These are phyloP conservation scores for Diplogelasinospora grovesii DNA, from an alignment of 495 filamentous ascomycete genomes.

Conservation along the genomic window DNA sequence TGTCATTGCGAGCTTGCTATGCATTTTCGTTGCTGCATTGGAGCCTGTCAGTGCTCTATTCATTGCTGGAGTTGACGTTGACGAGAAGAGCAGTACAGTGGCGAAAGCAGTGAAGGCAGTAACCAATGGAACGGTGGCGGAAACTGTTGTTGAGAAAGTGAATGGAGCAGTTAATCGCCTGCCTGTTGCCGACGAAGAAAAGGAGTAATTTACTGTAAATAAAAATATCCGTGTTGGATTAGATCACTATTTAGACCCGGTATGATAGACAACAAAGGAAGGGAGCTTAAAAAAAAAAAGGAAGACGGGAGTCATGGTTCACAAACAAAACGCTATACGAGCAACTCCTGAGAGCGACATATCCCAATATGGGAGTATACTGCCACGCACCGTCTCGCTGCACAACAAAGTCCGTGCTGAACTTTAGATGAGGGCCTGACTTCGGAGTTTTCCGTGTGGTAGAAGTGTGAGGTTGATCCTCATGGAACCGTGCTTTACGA, in stretches of 20 bases:
- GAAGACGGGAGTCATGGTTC: not conserved
- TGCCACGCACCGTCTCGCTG: too few relatives aligned
- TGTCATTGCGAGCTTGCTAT: constrained; percentile 79
- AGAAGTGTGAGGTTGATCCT: too few relatives aligned
- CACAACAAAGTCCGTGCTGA: too few relatives aligned
- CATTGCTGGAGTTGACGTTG: constrained; percentile 73
- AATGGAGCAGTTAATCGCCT: constrained; percentile 16
- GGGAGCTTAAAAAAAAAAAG: not conserved
- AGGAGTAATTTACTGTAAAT: too few relatives aligned
- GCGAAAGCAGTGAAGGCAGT: constrained; percentile 23
- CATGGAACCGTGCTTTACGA: too few relatives aligned
- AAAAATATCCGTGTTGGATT: not conserved
- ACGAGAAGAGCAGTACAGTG: constrained; percentile 30
- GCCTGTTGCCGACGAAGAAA: not conserved
- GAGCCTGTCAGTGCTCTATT: constrained; percentile 83
- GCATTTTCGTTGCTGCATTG: constrained; percentile 83
- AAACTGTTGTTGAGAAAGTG: constrained; percentile 12
- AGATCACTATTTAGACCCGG: not conserved
- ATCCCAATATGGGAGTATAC: too few relatives aligned
- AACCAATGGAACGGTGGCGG: constrained; percentile 19
- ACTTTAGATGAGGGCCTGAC: too few relatives aligned
- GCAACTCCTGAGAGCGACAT: too few relatives aligned
- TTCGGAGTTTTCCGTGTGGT: too few relatives aligned
- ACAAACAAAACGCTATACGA: too few relatives aligned
- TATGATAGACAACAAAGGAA: not conserved